These are phyloP conservation scores for Parietaria judaica DNA, from an alignment of 306 rosid genomes.

Conservation along the genomic window DNA sequence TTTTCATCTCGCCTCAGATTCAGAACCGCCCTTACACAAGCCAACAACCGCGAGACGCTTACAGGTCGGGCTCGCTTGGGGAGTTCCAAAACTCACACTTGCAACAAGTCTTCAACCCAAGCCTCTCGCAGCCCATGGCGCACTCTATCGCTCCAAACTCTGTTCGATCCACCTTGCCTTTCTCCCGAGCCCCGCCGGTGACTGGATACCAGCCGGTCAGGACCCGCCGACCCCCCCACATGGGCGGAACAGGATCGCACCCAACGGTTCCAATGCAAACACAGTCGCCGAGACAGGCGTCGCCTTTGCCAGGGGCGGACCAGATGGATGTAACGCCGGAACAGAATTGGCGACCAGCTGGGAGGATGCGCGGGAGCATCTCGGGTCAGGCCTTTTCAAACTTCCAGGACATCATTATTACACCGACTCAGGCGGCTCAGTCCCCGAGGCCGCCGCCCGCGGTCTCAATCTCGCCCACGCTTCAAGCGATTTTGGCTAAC, in stretches of 20 bases:
- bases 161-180: slow-evolving; percentile 24
- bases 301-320: slow-evolving; percentile 30
- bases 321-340: slow-evolving; percentile 24
- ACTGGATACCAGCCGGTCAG: slow-evolving; percentile 27
- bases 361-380: slow-evolving; percentile 88
- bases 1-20: slow-evolving; percentile 39
- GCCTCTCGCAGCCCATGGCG: slow-evolving; percentile 15
- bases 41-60: slow-evolving; percentile 27
- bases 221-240: slow-evolving; percentile 20
- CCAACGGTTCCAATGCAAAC: slow-evolving; percentile 27
- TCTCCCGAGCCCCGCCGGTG: slow-evolving; percentile 21
- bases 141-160: no score
- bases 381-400: slow-evolving; percentile 36
- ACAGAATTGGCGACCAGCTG: slow-evolving; percentile 51
- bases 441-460: slow-evolving; percentile 20
- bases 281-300: slow-evolving; percentile 30
- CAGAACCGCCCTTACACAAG: slow-evolving; percentile 29
- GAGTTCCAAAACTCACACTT: slow-evolving; percentile 49
- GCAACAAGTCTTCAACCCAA: slow-evolving; percentile 43
- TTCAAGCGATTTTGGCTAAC: slow-evolving; percentile 23
- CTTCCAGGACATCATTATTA: slow-evolving; percentile 35
- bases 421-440: slow-evolving; percentile 44
- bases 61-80: slow-evolving; percentile 16
- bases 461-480: slow-evolving; percentile 16
- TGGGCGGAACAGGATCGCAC: slow-evolving; percentile 37